Percentiles rank a stretch among this genome's conserved stretches.
Conservation (phyloP, 371 early-diverging fungal genomes). For the Syncephalis plumigaleata region DNA sequence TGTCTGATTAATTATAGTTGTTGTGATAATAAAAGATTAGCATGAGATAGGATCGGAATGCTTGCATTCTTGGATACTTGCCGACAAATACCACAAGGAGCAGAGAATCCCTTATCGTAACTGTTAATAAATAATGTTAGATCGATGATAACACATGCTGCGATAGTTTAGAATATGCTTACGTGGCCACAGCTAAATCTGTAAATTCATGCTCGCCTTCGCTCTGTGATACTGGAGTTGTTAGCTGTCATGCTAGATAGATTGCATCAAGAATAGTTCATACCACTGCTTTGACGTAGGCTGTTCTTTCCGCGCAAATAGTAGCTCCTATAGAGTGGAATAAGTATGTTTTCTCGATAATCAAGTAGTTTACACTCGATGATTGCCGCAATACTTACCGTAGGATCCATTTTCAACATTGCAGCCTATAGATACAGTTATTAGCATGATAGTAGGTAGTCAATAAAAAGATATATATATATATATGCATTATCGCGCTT, state of each 20-base stretch:
- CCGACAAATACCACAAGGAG: slow-evolving; percentile 6
- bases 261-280: too few species aligned
- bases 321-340: slow-evolving; percentile 23
- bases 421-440: slow-evolving; percentile 25
- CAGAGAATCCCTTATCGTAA: too few species aligned
- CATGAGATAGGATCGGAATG: slow-evolving; percentile 16
- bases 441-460: not conserved
- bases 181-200: slow-evolving; percentile 1
- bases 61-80: not conserved
- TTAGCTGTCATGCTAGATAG: too few species aligned
- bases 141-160: not conserved
- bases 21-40: not conserved
- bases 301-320: slow-evolving; percentile 76
- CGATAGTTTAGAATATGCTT: not conserved
- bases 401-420: slow-evolving; percentile 75
- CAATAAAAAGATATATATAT: not conserved
- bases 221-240: too few species aligned
- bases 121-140: too few species aligned
- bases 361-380: too few species aligned
- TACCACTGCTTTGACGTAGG: slow-evolving; percentile 65
- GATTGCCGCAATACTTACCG: slow-evolving; percentile 22
- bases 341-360: too few species aligned
- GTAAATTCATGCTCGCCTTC: slow-evolving; percentile 4
- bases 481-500: too few species aligned
- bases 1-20: not conserved